Evolutionary conservation across 2,329 filamentous ascomycete genomes (phyloP).

Genomic region (Ophiosphaerella herpotricha): DNA sequence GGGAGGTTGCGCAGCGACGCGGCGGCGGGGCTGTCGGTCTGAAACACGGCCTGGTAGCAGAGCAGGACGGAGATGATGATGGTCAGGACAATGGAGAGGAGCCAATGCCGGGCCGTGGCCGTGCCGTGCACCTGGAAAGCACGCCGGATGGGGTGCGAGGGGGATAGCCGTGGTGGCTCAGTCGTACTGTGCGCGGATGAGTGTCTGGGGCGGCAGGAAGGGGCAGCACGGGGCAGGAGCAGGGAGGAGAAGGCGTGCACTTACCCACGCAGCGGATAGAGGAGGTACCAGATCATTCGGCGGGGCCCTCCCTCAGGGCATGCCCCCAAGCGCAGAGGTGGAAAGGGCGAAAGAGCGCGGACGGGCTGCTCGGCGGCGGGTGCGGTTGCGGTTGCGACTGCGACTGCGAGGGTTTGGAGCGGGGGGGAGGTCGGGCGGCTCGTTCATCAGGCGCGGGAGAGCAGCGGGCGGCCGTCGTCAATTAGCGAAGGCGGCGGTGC

Average conservation of each 20-base stretch:
- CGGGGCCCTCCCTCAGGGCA: constrained; percentile 28
- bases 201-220: neutral
- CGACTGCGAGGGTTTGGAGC: constrained; percentile 2
- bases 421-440: constrained; percentile 24
- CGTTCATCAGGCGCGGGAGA: constrained; percentile 25
- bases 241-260: constrained; percentile 30
- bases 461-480: constrained; percentile 5
- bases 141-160: constrained; percentile 67
- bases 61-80: constrained; percentile 71
- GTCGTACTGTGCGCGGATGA: constrained; percentile 63
- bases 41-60: constrained; percentile 75
- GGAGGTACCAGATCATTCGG: constrained; percentile 74
- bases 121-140: constrained; percentile 72
- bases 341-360: neutral
- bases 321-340: constrained; percentile 18
- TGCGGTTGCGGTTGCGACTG: neutral
- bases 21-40: constrained; percentile 73
- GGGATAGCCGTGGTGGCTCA: constrained; percentile 69
- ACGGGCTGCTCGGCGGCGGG: constrained; percentile 8
- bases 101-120: constrained; percentile 72
- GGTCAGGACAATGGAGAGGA: constrained; percentile 74
- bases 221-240: neutral
- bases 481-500: constrained; percentile 16
- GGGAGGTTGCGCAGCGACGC: constrained; percentile 73
- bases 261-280: constrained; percentile 78